phyloP scores from a whole-genome alignment of 2,329 filamentous ascomycete species.

The Stagonosporopsis cucurbitacearum region DNA sequence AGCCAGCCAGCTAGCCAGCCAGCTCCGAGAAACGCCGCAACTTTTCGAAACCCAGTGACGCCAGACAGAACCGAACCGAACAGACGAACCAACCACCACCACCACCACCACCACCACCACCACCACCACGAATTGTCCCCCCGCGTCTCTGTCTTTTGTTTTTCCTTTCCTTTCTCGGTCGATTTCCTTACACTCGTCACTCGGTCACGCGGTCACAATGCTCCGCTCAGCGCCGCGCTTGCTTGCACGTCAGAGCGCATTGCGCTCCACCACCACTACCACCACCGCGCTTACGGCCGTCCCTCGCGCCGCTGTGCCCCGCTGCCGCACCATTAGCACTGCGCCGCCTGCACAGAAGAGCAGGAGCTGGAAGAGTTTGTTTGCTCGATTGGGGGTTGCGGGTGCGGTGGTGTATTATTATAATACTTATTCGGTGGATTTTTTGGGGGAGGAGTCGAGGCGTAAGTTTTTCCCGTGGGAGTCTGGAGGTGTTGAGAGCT shows the following conservation, averaged over 20 bases:
- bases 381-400: conserved; percentile 76
- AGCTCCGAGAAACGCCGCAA: conserved; percentile 13
- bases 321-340: conserved; percentile 64
- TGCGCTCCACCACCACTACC: no score
- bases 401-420: conserved; percentile 87
- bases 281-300: no score
- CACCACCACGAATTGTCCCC: conserved; percentile 20
- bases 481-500: no score
- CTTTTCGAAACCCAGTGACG: conserved; percentile 18
- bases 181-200: no score
- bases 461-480: neutral
- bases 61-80: no score
- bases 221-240: conserved; percentile 59
- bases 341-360: conserved; percentile 68
- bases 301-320: conserved; percentile 33
- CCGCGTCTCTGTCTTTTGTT: conserved; percentile 14
- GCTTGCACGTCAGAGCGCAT: conserved; percentile 42
- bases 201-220: conserved; percentile 54
- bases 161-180: conserved; percentile 21
- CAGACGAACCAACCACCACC: no score
- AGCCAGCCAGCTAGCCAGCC: no score
- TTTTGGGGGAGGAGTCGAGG: conserved; percentile 78
- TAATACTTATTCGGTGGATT: conserved; percentile 83
- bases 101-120: neutral
- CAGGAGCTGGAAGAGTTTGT: conserved; percentile 81